Base-by-base conservation (phyloP, 2,329 filamentous ascomycete species). In the Botrytis porri region DNA sequence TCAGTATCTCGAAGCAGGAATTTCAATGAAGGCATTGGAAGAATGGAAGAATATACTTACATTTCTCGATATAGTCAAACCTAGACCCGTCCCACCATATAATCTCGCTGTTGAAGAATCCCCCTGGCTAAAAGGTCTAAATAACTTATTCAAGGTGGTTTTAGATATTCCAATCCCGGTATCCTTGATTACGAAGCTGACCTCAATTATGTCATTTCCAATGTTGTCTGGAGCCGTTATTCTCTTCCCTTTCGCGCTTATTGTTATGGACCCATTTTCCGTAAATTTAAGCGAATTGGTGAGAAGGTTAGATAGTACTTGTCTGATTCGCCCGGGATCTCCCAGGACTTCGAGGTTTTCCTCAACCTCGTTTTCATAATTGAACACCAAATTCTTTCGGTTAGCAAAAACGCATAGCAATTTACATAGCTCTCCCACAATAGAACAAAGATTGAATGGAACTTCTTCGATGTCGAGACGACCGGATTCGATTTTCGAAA, bases 221-320 rank as follows among this genome's bases (percentile, higher is more conserved):
- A 3, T 64, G 1, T 45, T 48, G 20, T 45, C 25, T 69, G 60
- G 41, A 22, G 71, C 60, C 9, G 48, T 20, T 35, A 66, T 20
- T 29, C 70, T 74, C 10, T 73, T 70, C 8, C 57, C 35, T 81
- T 82, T 14, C 85, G 83, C 12, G 82, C 82, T 61, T 51, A 89
- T 84, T 65, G 87, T 87, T 6, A 90, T 86, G 16, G 83, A 87
- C n/a, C 86, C 85, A 14, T 90, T 88, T 48, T 89, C 90, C 0
- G 93, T 95, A 79, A 95, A 95, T 78, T 95, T 95, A 80, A 95
- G 89, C 0, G 92, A 92, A 78, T 95, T 95, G 5, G 92, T 93
- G 14, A 93, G 87, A 3, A 95, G 85, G 77, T 95, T 95, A 80
- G 95, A 93, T 10, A 95, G 84, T 1, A 95, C 90, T 80, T 95